These are phyloP conservation scores for Sporisorium scitamineum DNA, from an alignment of 1,284 basidiomycete species.

Conservation along the genomic window DNA sequence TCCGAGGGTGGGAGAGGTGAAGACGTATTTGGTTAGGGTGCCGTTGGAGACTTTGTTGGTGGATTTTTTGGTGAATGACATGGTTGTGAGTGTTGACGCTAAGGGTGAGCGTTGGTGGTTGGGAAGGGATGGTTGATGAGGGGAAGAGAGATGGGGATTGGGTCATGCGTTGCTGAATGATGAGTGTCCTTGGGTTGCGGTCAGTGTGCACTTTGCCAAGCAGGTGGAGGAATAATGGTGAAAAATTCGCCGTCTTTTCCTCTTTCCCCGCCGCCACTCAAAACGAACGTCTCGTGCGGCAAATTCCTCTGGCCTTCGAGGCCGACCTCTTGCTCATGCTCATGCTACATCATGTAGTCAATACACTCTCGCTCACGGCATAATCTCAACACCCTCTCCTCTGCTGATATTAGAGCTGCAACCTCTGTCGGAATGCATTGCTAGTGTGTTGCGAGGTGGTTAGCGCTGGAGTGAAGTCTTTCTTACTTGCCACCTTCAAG, in stretches of 20 bases:
- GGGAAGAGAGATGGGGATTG: not conserved
- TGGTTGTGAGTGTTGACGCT: not conserved
- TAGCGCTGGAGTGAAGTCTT: not conserved
- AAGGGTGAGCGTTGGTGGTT: not conserved
- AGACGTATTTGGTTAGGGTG: constrained; percentile 61
- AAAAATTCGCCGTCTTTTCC: constrained; percentile 23
- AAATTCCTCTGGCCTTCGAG: not conserved
- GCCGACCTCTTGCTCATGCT: too few relatives aligned
- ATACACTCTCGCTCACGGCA: not conserved
- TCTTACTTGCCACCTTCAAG: constrained; percentile 33
- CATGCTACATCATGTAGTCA: not conserved
- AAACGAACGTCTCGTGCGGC: constrained; percentile 20
- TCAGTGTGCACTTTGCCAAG: constrained; percentile 25
- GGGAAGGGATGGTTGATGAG: not conserved
- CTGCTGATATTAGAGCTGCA: not conserved
- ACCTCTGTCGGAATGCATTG: not conserved
- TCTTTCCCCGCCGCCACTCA: constrained; percentile 1
- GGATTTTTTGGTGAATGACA: constrained; percentile 47
- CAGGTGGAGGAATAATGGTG: constrained; percentile 16
- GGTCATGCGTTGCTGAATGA: too few relatives aligned
- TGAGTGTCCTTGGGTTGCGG: constrained; percentile 6
- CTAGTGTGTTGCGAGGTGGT: constrained; percentile 1
- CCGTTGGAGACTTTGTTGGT: constrained; percentile 53
- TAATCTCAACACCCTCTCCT: not conserved
- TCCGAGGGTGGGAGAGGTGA: constrained; percentile 78